Conservation (phyloP, 2,329 filamentous ascomycete genomes). For the Aspergillus spinulosporus region DNA sequence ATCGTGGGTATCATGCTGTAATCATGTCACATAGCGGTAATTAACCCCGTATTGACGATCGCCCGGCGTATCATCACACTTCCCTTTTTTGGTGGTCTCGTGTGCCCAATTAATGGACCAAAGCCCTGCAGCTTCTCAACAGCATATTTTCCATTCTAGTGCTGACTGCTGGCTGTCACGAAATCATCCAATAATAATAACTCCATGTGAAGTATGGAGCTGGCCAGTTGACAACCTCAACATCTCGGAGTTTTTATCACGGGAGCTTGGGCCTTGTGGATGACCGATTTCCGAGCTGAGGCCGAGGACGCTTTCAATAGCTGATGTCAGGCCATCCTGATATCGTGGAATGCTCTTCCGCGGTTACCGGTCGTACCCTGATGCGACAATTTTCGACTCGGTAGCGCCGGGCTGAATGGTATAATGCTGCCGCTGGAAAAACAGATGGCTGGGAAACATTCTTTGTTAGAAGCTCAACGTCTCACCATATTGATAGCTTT, state of each 20-base stretch:
- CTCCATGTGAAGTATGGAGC: background rate
- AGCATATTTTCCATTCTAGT: background rate
- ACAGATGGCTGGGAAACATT: conserved; percentile 5
- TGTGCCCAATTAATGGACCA: conserved; percentile 15
- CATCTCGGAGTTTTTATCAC: background rate
- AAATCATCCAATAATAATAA: background rate
- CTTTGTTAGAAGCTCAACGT: background rate
- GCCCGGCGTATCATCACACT: background rate
- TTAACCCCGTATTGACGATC: background rate
- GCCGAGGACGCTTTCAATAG: background rate
- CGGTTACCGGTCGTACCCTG: background rate
- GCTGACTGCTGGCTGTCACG: background rate
- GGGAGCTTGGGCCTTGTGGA: background rate
- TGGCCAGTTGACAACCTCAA: background rate
- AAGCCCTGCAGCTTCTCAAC: background rate
- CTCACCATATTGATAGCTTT: background rate
- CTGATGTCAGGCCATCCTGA: conserved; percentile 6
- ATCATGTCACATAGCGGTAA: background rate
- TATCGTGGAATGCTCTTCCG: background rate
- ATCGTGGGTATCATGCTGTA: conserved; percentile 15
- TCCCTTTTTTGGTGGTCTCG: conserved; percentile 13
- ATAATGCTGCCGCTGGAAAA: background rate
- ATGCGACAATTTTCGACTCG: too few relatives aligned
- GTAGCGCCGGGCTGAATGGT: background rate
- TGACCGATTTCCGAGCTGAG: background rate